Evolutionary conservation across 768 basidiomycete genomes (phyloP).

Genomic region (Gymnopilus junonius): DNA sequence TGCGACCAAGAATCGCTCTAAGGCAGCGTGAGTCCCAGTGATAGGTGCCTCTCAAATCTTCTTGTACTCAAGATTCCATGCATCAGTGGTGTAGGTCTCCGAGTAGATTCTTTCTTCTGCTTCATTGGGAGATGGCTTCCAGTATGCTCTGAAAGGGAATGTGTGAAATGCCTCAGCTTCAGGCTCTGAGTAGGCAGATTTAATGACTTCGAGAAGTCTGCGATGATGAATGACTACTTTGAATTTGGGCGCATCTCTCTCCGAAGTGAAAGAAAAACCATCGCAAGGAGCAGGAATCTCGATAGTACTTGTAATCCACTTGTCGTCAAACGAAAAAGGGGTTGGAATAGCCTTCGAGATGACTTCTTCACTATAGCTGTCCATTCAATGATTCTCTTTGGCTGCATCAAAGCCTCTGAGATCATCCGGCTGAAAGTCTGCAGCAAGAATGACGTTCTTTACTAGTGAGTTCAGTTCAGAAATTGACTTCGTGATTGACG

Average conservation of each 20-base stretch:
- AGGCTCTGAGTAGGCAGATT: not conserved
- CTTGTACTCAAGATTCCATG: slow-evolving; percentile 23
- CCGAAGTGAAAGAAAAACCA: not conserved
- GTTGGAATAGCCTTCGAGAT: too few species aligned
- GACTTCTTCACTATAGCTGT: too few species aligned
- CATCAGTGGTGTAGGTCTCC: slow-evolving; percentile 29
- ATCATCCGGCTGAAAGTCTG: too few species aligned
- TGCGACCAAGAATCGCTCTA: slow-evolving; percentile 18
- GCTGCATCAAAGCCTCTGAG: too few species aligned
- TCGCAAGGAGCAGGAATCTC: not conserved
- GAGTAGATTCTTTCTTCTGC: slow-evolving; percentile 24
- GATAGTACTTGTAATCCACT: not conserved
- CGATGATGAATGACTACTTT: not conserved
- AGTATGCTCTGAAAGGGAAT: slow-evolving; percentile 31
- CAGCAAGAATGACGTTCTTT: too few species aligned
- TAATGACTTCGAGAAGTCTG: not conserved
- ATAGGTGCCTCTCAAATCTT: slow-evolving; percentile 19
- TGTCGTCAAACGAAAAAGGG: not conserved
- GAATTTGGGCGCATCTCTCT: not conserved
- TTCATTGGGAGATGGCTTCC: slow-evolving; percentile 17
- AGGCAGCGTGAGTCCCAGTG: slow-evolving; percentile 12
- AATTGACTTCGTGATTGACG: too few species aligned
- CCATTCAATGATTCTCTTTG: too few species aligned
- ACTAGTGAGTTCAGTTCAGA: too few species aligned
- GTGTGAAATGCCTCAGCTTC: slow-evolving; percentile 21